Percentiles rank a stretch among this genome's conserved stretches.
Conservation (phyloP, 2,329 filamentous ascomycete species). For the Diaporthe nobilis region DNA sequence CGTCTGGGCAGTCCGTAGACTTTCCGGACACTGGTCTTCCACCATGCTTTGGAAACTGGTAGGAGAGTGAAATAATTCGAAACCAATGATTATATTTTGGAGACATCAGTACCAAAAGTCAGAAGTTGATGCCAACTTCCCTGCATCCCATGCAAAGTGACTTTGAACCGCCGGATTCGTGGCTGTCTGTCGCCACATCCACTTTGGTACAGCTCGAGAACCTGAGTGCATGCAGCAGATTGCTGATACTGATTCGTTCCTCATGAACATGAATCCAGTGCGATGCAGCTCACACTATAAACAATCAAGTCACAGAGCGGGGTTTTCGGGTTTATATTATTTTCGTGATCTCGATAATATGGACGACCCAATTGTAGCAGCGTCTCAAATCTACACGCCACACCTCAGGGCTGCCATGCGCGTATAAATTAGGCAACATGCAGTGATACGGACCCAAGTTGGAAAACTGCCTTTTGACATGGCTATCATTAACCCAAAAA, state of each 20-base stretch:
- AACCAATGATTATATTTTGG: background rate
- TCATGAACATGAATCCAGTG: conserved; percentile 49
- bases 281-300: conserved; percentile 55
- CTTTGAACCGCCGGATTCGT: background rate
- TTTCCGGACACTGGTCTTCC: background rate
- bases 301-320: conserved; percentile 51
- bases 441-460: background rate
- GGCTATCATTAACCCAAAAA: conserved; percentile 1
- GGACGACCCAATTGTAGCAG: conserved; percentile 47
- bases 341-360: conserved; percentile 52
- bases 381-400: conserved; percentile 46
- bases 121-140: background rate
- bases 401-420: background rate
- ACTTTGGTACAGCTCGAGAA: background rate
- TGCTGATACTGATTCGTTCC: background rate
- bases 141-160: conserved; percentile 42
- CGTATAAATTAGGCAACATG: no score
- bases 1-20: background rate
- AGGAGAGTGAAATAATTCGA: background rate
- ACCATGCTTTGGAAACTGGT: background rate
- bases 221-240: background rate
- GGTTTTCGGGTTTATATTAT: conserved; percentile 51
- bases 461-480: background rate
- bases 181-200: conserved; percentile 39
- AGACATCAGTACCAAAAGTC: background rate